Base-by-base conservation (phyloP, 164 flowering plant genomes). In the Vitis labrusca region DNA sequence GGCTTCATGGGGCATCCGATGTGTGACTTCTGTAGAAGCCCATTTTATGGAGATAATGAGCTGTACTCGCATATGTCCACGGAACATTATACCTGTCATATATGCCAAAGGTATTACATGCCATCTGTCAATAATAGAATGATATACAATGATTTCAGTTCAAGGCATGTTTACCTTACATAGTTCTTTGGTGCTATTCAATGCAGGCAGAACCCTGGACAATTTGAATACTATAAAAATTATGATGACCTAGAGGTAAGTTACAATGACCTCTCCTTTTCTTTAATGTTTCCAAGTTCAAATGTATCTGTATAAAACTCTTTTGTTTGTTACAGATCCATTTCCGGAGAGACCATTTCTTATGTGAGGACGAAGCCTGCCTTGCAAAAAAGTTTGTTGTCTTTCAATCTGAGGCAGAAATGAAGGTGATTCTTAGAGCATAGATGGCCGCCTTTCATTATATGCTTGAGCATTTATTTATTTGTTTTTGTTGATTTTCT, bases 21-120 rank as follows among this genome's bases (percentile, higher is more conserved):
- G 75, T 96, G 99, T 81, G 97, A 91, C 60, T 93, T 93, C 69
- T 93, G 99, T 69, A 76, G 77, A 72, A 81, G 79, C 16, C 91
- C 98, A 10, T 93, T 89, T 69, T 96, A 96, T 82, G 98, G 97
- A 70, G 99, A 96, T 51, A 93, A 93, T 79, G 99, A 96, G 70
- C 82, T 93, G 50, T 95, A 91, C 71, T 27, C 85, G 3, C 98
- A 95, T 70, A 93, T 95, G 97, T 86, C 93, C 5, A 90, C 89
- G 1, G 99, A 93, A 73, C 99, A 95, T 71, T 96, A 76, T 73
- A 91, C 94, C 6, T 96, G 99, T 68, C 97, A 91, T 78, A 82
- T 96, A 65, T 91, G 99, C 79, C 96, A 90, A 85, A 87, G 98
- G 99, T 94, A 79, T 64, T 32, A 47, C 50, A 52, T 30, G 48